A percentile compares a stretch with the other conserved stretches of the same genome.
Evolutionary conservation across 208 protist genomes (phyloP).

Genomic region (Strigomonas oncopelti): DNA sequence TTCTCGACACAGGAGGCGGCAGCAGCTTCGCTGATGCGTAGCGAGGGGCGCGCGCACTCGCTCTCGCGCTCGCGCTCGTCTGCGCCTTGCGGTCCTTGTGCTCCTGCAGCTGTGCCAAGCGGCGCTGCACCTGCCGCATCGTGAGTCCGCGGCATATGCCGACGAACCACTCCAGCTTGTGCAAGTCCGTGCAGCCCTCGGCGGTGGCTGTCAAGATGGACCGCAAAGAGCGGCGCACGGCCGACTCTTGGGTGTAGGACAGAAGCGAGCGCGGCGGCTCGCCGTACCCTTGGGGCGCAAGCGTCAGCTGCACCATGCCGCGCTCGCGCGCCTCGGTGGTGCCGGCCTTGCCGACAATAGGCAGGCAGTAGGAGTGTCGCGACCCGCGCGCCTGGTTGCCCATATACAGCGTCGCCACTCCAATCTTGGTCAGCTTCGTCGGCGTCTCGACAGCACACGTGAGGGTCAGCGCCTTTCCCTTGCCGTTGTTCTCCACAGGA

Average conservation of each 20-base stretch:
- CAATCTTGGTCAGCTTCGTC: constrained; percentile 28
- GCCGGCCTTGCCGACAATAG: constrained; percentile 35
- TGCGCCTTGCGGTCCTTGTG: background rate
- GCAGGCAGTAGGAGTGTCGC: constrained; percentile 12
- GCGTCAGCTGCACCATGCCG: constrained; percentile 27
- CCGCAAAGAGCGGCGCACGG: background rate
- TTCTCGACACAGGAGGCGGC: too few relatives aligned
- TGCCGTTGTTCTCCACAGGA: background rate
- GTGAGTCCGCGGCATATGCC: constrained; percentile 14
- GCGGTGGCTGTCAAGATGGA: background rate
- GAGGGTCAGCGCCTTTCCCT: constrained; percentile 24
- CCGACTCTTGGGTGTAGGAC: background rate
- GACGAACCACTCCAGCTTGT: constrained; percentile 37
- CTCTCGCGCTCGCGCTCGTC: background rate
- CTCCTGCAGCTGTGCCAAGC: background rate
- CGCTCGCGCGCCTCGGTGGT: constrained; percentile 28
- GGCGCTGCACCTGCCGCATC: background rate
- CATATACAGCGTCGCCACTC: constrained; percentile 26
- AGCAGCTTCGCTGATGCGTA: background rate
- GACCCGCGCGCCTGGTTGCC: constrained; percentile 14
- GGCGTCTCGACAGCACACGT: constrained; percentile 28
- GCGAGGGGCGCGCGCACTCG: too few relatives aligned
- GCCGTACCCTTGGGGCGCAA: constrained; percentile 7
- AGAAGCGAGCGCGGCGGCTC: background rate
- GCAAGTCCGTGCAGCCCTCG: constrained; percentile 16